Evolutionary conservation across 306 rosid species (phyloP), one percentile per base, ranked within the genome.

Genomic region (Psophocarpus tetragonolobus): DNA sequence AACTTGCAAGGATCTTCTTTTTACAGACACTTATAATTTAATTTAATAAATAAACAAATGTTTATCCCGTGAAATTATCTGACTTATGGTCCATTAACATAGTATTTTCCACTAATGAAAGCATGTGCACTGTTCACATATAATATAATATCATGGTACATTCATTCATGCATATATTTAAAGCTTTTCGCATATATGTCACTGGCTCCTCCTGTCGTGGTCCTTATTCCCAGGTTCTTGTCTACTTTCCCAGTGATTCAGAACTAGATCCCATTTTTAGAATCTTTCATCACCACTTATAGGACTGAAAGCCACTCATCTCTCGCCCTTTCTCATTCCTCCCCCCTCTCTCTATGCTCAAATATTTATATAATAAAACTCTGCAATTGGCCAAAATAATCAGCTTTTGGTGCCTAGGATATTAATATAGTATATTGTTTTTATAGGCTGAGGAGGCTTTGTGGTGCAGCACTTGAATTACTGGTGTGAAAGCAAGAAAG

Each of bases 401-500:
- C 69, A 53, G 63, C 75, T n/a, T 65, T 73, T 65, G 50, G 39
- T 63, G 15, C 26, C 77, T 54, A 9, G 23, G 17, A 54, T 2
- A 32, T 10, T 35, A 50, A 17, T 21, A 80, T 63, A 18, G n/a
- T 9, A 39, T 70, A 14, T 29, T 6, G 45, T 23, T 68, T 77
- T 41, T 6, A 54, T 68, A 20, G 63, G 32, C 53, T 32, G 35
- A 44, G 57, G 41, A 14, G 39, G 48, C 6, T 51, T 33, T 61
- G 13, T 42, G 58, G 20, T 11, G 39, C 5, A 4, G 32, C n/a
- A 32, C 67, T 60, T 38, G 26, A 9, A 23, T 3, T 20, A 8
- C 27, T 5, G 38, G 69, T 27, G 74, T 35, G 53, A 15, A 65
- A 38, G 51, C n/a, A 62, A 48, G 75, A 35, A 9, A 13, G 61